Evolutionary conservation across 2,329 filamentous ascomycete species (phyloP), one percentile per base, ranked within the genome.

Genomic region (Aureobasidium pullulans): DNA sequence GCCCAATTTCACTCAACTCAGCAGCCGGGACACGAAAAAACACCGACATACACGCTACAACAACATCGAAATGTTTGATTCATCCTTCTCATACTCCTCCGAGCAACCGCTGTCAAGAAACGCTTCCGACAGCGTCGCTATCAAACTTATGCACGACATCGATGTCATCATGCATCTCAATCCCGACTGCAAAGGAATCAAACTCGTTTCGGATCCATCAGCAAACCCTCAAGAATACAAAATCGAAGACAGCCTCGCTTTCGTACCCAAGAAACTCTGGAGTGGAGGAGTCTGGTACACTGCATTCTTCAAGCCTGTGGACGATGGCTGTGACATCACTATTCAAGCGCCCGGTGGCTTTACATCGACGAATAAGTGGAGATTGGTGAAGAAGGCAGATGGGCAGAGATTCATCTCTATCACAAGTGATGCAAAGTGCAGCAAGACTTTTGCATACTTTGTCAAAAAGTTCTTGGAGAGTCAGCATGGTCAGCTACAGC

Each of bases 261-360:
- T 72, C 64, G 69, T 72, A 16, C 70, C 70, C 4, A 70, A 67
- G 59, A 62, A 62, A 19, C 64, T 72, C 1, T 72, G 70, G 70
- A 60, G 52, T 31, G 70, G 70, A 36, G 66, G 68, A 15, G 69
- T 71, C 9, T 65, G 59, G 44, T 72, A 72, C 62, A 64, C 60
- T 1, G 69, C 69, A 16, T 65, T 69, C 46, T 72, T 68, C 61
- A 42, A 67, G 5, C 65, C 66, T 0, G 62, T 60, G 23, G 59
- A 60, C 11, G 65, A 71, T 32, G 70, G 70, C 43, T 72, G 70
- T 63, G 67, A 70, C 59, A 71, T 72, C 62, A 69, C 66, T 10
- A 65, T 72, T 11, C 64, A 68, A 39, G 69, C 70, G 9, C 69
- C 69, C 11, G 70, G 67, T 29, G 69, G 70, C 39, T 71, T 72